phyloP scores from a whole-genome alignment of 2,329 filamentous ascomycete species.

The Fusarium piperis region DNA sequence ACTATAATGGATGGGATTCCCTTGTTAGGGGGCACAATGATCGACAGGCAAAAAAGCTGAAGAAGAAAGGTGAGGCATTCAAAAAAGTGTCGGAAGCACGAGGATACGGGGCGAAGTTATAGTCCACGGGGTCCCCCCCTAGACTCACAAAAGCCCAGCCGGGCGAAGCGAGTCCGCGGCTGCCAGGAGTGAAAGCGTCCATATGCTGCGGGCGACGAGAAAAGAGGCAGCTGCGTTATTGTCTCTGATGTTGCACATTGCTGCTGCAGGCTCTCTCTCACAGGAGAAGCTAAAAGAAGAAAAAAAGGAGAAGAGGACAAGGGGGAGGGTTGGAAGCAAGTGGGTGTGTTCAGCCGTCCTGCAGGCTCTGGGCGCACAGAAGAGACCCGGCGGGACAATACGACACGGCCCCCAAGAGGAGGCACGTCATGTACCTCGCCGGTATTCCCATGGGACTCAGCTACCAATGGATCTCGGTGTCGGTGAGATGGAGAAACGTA shows the following conservation, averaged over 20 bases:
- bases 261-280: conserved; percentile 16
- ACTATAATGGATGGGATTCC: conserved; percentile 14
- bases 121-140: conserved; percentile 13
- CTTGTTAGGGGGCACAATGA: conserved; percentile 25
- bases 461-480: conserved; percentile 16
- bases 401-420: conserved; percentile 5
- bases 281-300: conserved; percentile 14
- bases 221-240: conserved; percentile 23
- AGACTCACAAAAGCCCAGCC: not conserved
- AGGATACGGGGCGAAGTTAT: conserved; percentile 33
- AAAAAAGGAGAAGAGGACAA: conserved; percentile 9
- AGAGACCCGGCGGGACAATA: conserved; percentile 23
- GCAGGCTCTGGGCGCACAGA: conserved; percentile 18
- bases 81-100: conserved; percentile 3
- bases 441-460: conserved; percentile 5
- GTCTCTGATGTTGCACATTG: conserved; percentile 38
- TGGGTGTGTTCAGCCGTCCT: conserved; percentile 24
- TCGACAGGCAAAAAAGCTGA: conserved; percentile 28
- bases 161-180: conserved; percentile 10
- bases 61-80: conserved; percentile 29
- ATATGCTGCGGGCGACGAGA: conserved; percentile 41
- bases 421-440: conserved; percentile 12
- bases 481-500: conserved; percentile 18
- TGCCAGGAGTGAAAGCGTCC: conserved; percentile 30
- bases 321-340: conserved; percentile 5